Evolutionary conservation across 495 filamentous ascomycete species (phyloP).

Genomic region (Melanomma pulvis-pyrius): DNA sequence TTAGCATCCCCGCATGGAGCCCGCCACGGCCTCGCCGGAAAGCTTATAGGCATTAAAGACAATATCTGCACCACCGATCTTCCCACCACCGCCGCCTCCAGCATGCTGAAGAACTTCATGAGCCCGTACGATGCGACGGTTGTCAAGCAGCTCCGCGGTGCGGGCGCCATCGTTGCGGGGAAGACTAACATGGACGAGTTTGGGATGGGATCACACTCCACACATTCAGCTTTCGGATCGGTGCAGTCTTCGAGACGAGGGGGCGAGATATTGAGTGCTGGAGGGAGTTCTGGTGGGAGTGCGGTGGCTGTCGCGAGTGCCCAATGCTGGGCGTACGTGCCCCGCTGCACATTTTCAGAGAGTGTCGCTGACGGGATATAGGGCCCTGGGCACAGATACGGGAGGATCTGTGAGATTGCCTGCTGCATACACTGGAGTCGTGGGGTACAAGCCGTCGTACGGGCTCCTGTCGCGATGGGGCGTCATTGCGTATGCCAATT

Average conservation of each 20-base stretch:
- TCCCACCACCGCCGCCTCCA: conserved; percentile 80
- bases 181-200: conserved; percentile 98
- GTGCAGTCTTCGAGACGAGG: conserved; percentile 54
- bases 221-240: conserved; percentile 69
- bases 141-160: conserved; percentile 63
- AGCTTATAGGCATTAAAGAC: conserved; percentile 80
- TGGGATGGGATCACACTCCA: conserved; percentile 94
- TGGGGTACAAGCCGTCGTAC: conserved; percentile 94
- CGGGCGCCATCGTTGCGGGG: conserved; percentile 68
- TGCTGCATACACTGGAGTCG: conserved; percentile 82
- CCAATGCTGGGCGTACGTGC: conserved; percentile 65
- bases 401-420: conserved; percentile 91
- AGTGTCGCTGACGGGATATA: conserved; percentile 35
- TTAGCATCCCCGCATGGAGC: neutral
- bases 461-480: conserved; percentile 83
- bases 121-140: conserved; percentile 88
- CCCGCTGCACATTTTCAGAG: neutral
- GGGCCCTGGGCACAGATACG: conserved; percentile 90
- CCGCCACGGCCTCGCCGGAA: conserved; percentile 48
- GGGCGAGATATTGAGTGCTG: conserved; percentile 61
- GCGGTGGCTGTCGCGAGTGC: conserved; percentile 78
- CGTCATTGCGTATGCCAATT: conserved; percentile 94
- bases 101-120: conserved; percentile 66
- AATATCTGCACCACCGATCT: conserved; percentile 76
- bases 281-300: conserved; percentile 93